Percentiles rank a stretch among this genome's conserved stretches.
phyloP scores from a whole-genome alignment of 495 filamentous ascomycete genomes.

The Tuber brumale region DNA sequence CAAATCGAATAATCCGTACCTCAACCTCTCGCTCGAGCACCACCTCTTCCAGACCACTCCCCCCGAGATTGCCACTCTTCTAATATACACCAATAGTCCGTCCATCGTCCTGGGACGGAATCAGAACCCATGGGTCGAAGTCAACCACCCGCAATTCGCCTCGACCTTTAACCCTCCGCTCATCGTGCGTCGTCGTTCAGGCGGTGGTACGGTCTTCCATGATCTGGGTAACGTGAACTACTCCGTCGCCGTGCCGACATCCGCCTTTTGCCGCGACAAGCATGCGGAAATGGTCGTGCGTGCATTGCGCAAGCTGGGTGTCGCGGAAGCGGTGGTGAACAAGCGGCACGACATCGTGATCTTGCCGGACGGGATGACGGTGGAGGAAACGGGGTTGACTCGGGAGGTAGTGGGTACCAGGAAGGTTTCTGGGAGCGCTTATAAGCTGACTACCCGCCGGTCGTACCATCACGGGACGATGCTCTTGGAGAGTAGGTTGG shows the following conservation, averaged over 20 bases:
- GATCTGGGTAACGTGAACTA: conserved; percentile 91
- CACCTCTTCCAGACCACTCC: conserved; percentile 69
- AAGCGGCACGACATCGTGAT: conserved; percentile 89
- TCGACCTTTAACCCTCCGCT: conserved; percentile 40
- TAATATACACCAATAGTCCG: conserved; percentile 80
- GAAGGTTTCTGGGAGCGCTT: conserved; percentile 89
- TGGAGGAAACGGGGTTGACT: conserved; percentile 12
- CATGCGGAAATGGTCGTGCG: conserved; percentile 87
- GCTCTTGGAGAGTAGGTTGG: conserved; percentile 64
- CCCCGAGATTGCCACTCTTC: conserved; percentile 64
- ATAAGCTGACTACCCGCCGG: conserved; percentile 72
- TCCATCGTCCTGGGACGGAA: conserved; percentile 89
- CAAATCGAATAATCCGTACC: conserved; percentile 62
- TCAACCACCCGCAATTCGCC: conserved; percentile 59
- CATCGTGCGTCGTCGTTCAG: conserved; percentile 72
- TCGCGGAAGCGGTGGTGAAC: conserved; percentile 60
- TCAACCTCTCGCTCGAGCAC: conserved; percentile 95
- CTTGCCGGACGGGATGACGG: conserved; percentile 43
- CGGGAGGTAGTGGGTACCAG: conserved; percentile 46
- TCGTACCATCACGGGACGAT: conserved; percentile 90
- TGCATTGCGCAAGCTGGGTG: conserved; percentile 56
- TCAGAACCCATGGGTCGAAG: conserved; percentile 94
- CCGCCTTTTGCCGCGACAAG: conserved; percentile 68
- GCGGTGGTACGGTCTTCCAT: conserved; percentile 90
- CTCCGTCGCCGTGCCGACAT: conserved; percentile 73